These are phyloP conservation scores for Petunia secreta DNA, from an alignment of 257 asterid species.

Conservation along the genomic window DNA sequence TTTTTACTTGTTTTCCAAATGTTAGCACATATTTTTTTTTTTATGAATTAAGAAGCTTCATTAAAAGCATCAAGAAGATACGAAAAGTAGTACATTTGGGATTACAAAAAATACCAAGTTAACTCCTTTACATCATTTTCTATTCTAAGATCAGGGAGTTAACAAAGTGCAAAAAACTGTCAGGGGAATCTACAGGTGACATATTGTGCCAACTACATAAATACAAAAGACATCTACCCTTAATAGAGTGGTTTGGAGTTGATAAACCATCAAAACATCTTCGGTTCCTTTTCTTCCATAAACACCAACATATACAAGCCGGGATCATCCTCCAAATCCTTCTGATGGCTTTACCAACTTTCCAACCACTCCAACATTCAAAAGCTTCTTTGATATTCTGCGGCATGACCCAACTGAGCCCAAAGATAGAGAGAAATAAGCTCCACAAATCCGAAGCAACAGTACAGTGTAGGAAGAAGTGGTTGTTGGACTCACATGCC, in stretches of 20 bases:
- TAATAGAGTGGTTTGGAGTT: background rate
- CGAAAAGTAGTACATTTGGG: too few relatives aligned
- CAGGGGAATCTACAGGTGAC: background rate
- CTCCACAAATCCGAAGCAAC: background rate
- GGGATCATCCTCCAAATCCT: background rate
- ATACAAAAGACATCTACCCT: background rate
- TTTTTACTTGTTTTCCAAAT: too few relatives aligned
- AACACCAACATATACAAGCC: background rate
- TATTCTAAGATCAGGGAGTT: background rate
- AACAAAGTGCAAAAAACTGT: background rate
- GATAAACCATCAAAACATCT: background rate
- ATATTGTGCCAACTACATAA: background rate
- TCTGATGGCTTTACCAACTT: background rate
- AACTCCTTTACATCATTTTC: too few relatives aligned
- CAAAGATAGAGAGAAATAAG: background rate
- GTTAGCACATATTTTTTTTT: too few relatives aligned
- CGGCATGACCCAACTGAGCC: background rate
- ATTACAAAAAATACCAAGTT: too few relatives aligned
- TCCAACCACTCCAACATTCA: background rate
- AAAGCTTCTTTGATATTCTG: background rate
- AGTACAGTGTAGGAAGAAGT: slow-evolving; percentile 1
- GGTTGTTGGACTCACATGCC: background rate
- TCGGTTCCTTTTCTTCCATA: background rate
- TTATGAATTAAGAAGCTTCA: too few relatives aligned
- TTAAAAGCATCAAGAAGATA: too few relatives aligned